Evolutionary conservation across 129 eudicot genomes (phyloP).

Genomic region (Flaveria ramosissima): DNA sequence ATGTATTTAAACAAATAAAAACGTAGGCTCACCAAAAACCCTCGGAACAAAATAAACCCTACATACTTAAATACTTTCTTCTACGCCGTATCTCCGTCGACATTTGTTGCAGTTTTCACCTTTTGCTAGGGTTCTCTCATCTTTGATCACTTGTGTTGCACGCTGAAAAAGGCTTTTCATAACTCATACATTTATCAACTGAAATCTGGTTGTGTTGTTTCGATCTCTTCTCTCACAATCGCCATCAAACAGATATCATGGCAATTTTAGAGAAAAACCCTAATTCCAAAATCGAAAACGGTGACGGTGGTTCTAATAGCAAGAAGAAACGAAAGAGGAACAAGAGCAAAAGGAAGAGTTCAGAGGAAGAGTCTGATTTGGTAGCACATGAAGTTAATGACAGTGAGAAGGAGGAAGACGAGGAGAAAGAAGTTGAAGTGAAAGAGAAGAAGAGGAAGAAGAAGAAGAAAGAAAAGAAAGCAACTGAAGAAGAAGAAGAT

Average conservation of each 20-base stretch:
- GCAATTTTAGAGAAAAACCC: slow-evolving; percentile 37
- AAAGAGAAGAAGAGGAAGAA: slow-evolving; percentile 30
- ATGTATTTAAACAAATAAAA: too few species aligned
- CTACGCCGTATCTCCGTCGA: not conserved
- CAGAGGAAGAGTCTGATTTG: slow-evolving; percentile 16
- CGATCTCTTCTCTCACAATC: not conserved
- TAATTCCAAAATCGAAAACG: slow-evolving; percentile 28
- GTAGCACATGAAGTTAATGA: slow-evolving; percentile 11
- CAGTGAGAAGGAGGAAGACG: slow-evolving; percentile 5
- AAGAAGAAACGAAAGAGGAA: slow-evolving; percentile 46
- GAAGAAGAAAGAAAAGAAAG: slow-evolving; percentile 30
- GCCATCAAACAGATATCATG: slow-evolving; percentile 18
- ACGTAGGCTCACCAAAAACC: not conserved
- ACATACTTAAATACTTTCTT: not conserved
- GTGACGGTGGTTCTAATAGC: slow-evolving; percentile 16
- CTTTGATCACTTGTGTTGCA: too few species aligned
- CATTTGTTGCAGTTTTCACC: too few species aligned
- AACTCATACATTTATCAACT: too few species aligned
- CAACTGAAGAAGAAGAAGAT: slow-evolving; percentile 22
- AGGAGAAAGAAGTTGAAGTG: not conserved
- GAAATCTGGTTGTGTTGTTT: not conserved
- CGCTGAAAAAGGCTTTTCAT: too few species aligned
- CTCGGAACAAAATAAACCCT: not conserved
- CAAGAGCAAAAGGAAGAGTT: slow-evolving; percentile 33
- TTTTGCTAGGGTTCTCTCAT: too few species aligned